Evolutionary conservation across 805 yeast genomes (phyloP).

Genomic region (Pichia cabralensis): DNA sequence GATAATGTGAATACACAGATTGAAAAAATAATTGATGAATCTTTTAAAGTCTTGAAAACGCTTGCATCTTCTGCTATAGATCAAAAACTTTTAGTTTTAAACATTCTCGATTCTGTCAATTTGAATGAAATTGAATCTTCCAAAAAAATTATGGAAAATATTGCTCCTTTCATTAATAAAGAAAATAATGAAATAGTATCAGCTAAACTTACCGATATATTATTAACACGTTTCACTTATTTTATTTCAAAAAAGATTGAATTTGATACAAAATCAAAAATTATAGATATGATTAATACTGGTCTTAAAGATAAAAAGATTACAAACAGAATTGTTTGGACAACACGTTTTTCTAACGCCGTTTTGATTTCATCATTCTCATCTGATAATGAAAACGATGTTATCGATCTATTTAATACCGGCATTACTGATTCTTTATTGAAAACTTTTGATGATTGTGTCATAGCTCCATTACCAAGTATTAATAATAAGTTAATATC

Average conservation of each 20-base stretch:
- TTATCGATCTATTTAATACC: conserved; percentile 6
- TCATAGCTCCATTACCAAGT: conserved; percentile 42
- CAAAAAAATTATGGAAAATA: conserved; percentile 29
- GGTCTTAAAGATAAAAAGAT: conserved; percentile 63
- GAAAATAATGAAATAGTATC: conserved; percentile 70
- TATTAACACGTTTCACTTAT: conserved; percentile 34
- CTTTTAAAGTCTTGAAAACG: conserved; percentile 47
- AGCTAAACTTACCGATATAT: conserved; percentile 36
- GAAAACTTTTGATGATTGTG: conserved; percentile 30
- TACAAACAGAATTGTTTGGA: conserved; percentile 61
- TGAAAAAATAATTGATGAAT: conserved; percentile 36
- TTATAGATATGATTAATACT: conserved; percentile 27
- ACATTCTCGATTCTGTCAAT: conserved; percentile 30
- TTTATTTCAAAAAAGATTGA: conserved; percentile 16
- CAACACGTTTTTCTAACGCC: conserved; percentile 34
- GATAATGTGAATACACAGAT: conserved; percentile 21
- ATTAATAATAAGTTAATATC: conserved; percentile 41
- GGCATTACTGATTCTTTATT: conserved; percentile 9
- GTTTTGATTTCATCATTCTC: conserved; percentile 11
- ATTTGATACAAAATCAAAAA: conserved; percentile 18
- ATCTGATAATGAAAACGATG: neutral
- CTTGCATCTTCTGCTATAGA: conserved; percentile 52
- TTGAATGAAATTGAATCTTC: neutral
- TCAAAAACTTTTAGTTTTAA: conserved; percentile 45
- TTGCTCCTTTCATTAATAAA: conserved; percentile 49